phyloP scores from a whole-genome alignment of 2,329 filamentous ascomycete genomes.

The Fusarium sp. region DNA sequence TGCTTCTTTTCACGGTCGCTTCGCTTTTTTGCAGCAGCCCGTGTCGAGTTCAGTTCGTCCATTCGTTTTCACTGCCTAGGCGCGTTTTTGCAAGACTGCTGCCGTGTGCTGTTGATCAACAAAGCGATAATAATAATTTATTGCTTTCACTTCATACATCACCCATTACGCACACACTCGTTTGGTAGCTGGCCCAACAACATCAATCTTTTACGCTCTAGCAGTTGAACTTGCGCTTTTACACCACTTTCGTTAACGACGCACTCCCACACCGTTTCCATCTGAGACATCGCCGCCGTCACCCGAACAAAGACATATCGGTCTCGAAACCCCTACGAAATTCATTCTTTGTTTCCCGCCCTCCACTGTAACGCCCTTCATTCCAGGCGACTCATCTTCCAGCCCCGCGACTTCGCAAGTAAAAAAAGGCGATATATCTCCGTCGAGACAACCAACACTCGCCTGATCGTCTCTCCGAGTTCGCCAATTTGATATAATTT shows the following conservation, averaged over 20 bases:
- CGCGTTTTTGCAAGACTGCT: slow-evolving; percentile 45
- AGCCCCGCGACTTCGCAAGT: slow-evolving; percentile 35
- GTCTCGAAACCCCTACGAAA: slow-evolving; percentile 40
- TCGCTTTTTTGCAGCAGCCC: slow-evolving; percentile 36
- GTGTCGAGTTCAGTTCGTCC: slow-evolving; percentile 47
- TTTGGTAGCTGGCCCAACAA: slow-evolving; percentile 49
- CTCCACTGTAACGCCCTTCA: slow-evolving; percentile 42
- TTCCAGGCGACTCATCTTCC: slow-evolving; percentile 46
- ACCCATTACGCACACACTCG: slow-evolving; percentile 20
- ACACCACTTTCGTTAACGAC: slow-evolving; percentile 23
- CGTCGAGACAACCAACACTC: neutral
- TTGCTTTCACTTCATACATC: slow-evolving; percentile 27
- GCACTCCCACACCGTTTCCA: slow-evolving; percentile 12
- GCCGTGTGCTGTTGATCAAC: slow-evolving; percentile 22
- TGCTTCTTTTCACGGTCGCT: slow-evolving; percentile 40
- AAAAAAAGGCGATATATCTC: slow-evolving; percentile 34
- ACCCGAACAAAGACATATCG: slow-evolving; percentile 35
- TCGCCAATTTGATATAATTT: neutral
- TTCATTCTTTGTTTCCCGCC: slow-evolving; percentile 48
- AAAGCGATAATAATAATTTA: slow-evolving; percentile 22
- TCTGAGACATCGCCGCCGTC: slow-evolving; percentile 47
- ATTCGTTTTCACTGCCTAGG: slow-evolving; percentile 46
- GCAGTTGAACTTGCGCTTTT: slow-evolving; percentile 23
- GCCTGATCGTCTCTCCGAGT: neutral
- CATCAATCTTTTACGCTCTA: slow-evolving; percentile 23